These are phyloP conservation scores for Cryptococcus neoformans DNA, from an alignment of 1,284 basidiomycete genomes.

Conservation along the genomic window DNA sequence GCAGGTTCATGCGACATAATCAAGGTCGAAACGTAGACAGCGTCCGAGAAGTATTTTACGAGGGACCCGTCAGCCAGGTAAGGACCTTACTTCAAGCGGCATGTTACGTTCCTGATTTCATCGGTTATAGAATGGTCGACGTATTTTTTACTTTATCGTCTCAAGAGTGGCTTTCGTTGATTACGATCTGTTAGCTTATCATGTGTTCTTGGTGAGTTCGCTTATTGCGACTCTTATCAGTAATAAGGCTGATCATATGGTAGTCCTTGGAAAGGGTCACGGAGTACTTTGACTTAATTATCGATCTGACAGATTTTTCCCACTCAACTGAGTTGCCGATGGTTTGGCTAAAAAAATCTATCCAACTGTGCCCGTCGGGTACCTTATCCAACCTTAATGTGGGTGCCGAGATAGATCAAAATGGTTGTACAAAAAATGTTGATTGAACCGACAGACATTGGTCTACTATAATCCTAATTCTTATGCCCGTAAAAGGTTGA, in stretches of 20 bases:
- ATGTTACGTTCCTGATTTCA: background rate
- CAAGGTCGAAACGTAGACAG: constrained; percentile 60
- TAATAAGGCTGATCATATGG: constrained; percentile 9
- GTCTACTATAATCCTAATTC: constrained; percentile 78
- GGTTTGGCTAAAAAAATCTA: constrained; percentile 74
- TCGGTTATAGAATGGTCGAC: constrained; percentile 36
- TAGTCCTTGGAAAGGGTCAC: constrained; percentile 39
- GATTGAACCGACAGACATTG: constrained; percentile 47
- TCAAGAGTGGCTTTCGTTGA: constrained; percentile 80
- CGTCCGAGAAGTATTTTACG: constrained; percentile 67
- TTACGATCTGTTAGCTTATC: constrained; percentile 76
- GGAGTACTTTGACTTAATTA: constrained; percentile 64
- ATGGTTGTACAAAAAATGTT: constrained; percentile 54
- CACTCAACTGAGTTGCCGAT: constrained; percentile 72
- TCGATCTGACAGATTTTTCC: constrained; percentile 79
- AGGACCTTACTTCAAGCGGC: constrained; percentile 13
- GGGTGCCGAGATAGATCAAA: constrained; percentile 47
- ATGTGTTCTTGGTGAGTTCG: constrained; percentile 67
- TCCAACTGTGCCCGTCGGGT: constrained; percentile 66
- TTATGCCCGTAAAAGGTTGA: constrained; percentile 67
- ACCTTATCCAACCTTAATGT: constrained; percentile 33
- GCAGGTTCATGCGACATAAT: constrained; percentile 67
- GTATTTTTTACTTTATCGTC: constrained; percentile 53
- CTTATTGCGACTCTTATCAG: background rate
- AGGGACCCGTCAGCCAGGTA: constrained; percentile 57